Evolutionary conservation across 225 moss, liverwort and hornwort species (phyloP), one percentile per base, ranked within the genome.

Genomic region (Antitrichia curtipendula): DNA sequence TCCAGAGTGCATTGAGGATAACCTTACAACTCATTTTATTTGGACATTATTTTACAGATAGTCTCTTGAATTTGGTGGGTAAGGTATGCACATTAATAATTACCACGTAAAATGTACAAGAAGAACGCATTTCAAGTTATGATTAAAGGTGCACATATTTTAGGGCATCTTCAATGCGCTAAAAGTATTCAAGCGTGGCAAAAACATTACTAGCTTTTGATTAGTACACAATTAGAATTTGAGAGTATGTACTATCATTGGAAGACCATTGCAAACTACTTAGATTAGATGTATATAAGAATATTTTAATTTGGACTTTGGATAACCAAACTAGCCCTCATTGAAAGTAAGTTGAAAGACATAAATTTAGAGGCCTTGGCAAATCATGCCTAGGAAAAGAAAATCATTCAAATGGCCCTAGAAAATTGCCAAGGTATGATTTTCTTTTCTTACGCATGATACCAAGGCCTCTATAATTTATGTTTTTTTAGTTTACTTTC

Each of bases 131-230:
- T 50, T 34, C 5, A 75, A 34, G 21, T 22, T 7, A 52, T 0
- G 2, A 47, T 47, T 18, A 0, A 10, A 1, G 40, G 14, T 40
- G 24, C 0, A 40, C 7, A 40, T 8, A 8, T 10, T 3, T 14
- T 69, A 13, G 13, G 50, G 6, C 36, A 65, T 66, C 15, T 6
- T 63, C 4, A 4, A 16, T 63, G 31, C 8, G 3, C 32, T 29
- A 61, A 61, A 7, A 13, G 1, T 61, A 31, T 29, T 15, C 7
- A 1, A 4, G 31, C 31, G 2, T 29, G 1, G 6, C 25, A 58
- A 58, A 58, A 58, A 25, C 11, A 58, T 24, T 58, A 58, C 12
- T 58, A 58, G 25, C 58, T 61, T 61, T 29, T 31, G 27, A 31
- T 2, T 61, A 7, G 14, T 7, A 29, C 31, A 14, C 31, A 29